phyloP scores from a whole-genome alignment of 78 protist genomes.

The Dictyostelium firmibasis region DNA sequence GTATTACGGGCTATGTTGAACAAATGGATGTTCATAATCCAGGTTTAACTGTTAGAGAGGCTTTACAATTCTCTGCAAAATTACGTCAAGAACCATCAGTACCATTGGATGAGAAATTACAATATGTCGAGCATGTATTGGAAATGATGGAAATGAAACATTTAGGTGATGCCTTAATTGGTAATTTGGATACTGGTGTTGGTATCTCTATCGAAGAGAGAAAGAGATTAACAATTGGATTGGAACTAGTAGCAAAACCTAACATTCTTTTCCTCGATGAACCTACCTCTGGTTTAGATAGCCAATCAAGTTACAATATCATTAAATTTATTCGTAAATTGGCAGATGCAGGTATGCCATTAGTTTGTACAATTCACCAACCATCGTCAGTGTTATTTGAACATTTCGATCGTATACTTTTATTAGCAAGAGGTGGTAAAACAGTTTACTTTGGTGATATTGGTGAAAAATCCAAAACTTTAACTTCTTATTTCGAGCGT shows the following conservation, averaged over 20 bases:
- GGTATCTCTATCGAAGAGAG: constrained; percentile 83
- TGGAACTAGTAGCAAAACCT: constrained; percentile 83
- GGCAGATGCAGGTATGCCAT: constrained; percentile 81
- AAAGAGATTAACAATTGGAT: constrained; percentile 79
- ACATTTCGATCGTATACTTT: constrained; percentile 50
- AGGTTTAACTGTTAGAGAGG: constrained; percentile 69
- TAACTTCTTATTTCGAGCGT: constrained; percentile 26
- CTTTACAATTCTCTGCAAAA: constrained; percentile 72
- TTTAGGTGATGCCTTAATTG: constrained; percentile 81
- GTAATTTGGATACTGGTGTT: constrained; percentile 69
- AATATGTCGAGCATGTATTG: constrained; percentile 53
- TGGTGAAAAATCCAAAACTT: constrained; percentile 49
- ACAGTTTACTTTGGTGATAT: constrained; percentile 80
- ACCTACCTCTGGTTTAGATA: constrained; percentile 72
- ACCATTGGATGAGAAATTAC: constrained; percentile 37
- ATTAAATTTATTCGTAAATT: constrained; percentile 60
- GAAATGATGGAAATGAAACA: constrained; percentile 83
- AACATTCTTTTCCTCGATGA: constrained; percentile 63
- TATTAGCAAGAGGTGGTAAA: constrained; percentile 80
- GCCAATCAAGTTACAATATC: constrained; percentile 66
- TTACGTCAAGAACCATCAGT: constrained; percentile 56
- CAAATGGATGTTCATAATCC: constrained; percentile 84
- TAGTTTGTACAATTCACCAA: constrained; percentile 81
- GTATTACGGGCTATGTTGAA: constrained; percentile 83
- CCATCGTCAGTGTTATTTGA: constrained; percentile 78